Evolutionary conservation across 2,329 filamentous ascomycete species (phyloP), one percentile per base, ranked within the genome.

Genomic region (Aureobasidium sp.): DNA sequence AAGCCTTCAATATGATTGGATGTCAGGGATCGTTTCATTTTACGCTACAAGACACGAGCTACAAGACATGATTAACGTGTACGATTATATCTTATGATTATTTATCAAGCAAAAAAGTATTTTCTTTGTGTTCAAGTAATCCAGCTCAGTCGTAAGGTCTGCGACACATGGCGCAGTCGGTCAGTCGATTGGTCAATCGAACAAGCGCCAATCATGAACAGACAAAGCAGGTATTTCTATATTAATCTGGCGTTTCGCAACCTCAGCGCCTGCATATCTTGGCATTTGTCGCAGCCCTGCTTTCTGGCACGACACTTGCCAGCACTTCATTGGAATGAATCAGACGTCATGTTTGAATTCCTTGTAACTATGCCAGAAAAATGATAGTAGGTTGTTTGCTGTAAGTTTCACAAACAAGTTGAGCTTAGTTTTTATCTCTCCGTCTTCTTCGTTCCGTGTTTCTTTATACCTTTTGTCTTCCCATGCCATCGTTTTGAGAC

Each of bases 281-380:
- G 60, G 59, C 59, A 24, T 60, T 29, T 50, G 60, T 52, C 26
- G 36, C 59, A 53, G 27, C 26, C 59, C 48, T 47, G 59, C 34
- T 61, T 60, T 60, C 41, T 60, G 32, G 50, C 43, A 44, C 37
- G 27, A 55, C 60, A 50, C 20, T 20, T 53, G 27, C 48, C 26
- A 53, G 37, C 32, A 55, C 26, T 39, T 43, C 20, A 56, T 55
- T 62, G 60, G 60, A 62, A 62, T 62, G 60, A 13, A 47, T 6
- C n/a, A 55, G 29, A 62, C 60, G 60, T 62, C 60, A 62, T 62
- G 60, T 41, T 61, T 37, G 32, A 20, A 60, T 60, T 50, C 57
- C 46, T 51, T 41, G 57, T 50, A 39, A 43, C 44, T 29, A 48
- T 48, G 43, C 32, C 20, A 51, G 57, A 43, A 43, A 51, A 10